Evolutionary conservation across 768 basidiomycete species (phyloP), one percentile per base, ranked within the genome.

Genomic region (Lactarius hatsudake): DNA sequence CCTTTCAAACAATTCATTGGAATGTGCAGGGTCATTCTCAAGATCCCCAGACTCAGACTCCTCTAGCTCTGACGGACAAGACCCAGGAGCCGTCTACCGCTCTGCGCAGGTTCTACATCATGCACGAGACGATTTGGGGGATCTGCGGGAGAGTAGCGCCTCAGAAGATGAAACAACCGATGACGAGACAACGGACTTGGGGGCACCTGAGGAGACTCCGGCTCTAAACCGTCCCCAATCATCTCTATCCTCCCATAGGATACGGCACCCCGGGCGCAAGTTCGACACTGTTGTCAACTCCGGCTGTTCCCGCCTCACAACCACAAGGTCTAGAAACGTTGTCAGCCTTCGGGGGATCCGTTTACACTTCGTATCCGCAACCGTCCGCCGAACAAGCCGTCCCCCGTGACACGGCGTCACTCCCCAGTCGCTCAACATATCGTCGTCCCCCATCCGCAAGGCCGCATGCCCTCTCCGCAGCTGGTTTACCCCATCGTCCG

Each of bases 191-290:
- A 40, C 64, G 34, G 34, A 18, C 32, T 74, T 74, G 60, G 45
- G 66, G 20, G 38, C 65, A 79, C 76, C 77, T 18, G 57, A 62
- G 9, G 61, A 56, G 30, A 57, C 45, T 23, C 51, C 40, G 12
- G 51, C 43, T 18, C 72, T 79, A 55, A 79, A 80, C 64, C 85
- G 92, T 26, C 89, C 93, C 5, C 83, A 84, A 26, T 94, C 92
- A n/a, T 89, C 93, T 20, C 74, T 88, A 58, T 93, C 93, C 2
- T 88, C 90, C 2, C 82, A 86, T 59, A 84, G 87, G 87, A 57
- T 93, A 94, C 74, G 90, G 87, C 62, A 93, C 92, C 36, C 93
- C 92, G 8, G 81, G 87, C 73, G 82, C 84, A 17, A 83, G 85
- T 45, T 87, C 89, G 18, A 75, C 85, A 13, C 80, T 84, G 20